Evolutionary conservation across 1,139 yeast species (phyloP), one percentile per base, ranked within the genome.

Genomic region (Pichia sp.): DNA sequence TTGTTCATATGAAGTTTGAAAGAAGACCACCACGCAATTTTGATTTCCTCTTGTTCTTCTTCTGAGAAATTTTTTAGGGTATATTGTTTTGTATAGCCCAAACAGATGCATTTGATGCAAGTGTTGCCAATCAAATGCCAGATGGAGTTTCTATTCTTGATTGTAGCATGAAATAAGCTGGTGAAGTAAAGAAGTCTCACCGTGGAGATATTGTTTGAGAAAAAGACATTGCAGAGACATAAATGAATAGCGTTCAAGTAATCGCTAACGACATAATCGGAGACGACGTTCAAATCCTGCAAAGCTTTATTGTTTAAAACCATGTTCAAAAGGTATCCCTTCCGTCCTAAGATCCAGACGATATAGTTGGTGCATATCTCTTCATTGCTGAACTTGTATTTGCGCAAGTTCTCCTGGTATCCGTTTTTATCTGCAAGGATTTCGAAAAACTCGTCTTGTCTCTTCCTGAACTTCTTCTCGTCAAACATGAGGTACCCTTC

Each of bases 41-140:
- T 47, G 23, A 42, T 41, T 16, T 53, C 55, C 30, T 53, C 58
- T 27, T 45, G 51, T 18, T 43, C 40, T 9, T 36, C 42, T 13
- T 35, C 42, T 11, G 45, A 29, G 17, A 42, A 40, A 27, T 40
- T 44, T 6, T 38, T 18, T n/a, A 54, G 46, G 9, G 52, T 46
- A 1, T 45, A 40, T 23, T 53, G 53, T 38, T 62, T 50, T 41
- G 63, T 63, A n/a, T 59, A 45, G 0, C 69, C 69, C 12, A 66
- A 45, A 1, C 66, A 52, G 13, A 57, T 46, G 3, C 67, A 60
- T 43, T 64, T 69, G 25, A 66, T 42, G 13, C 58, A 50, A 4
- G 64, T 64, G 10, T 60, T 41, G 8, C 64, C 62, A 27, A 59
- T 42, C 25, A 66, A 37, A 29, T 62, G 56, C 60, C 64, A 66